Conservation (phyloP, 2,329 filamentous ascomycete genomes). For the Pseudopyrenochaeta lycopersici region DNA sequence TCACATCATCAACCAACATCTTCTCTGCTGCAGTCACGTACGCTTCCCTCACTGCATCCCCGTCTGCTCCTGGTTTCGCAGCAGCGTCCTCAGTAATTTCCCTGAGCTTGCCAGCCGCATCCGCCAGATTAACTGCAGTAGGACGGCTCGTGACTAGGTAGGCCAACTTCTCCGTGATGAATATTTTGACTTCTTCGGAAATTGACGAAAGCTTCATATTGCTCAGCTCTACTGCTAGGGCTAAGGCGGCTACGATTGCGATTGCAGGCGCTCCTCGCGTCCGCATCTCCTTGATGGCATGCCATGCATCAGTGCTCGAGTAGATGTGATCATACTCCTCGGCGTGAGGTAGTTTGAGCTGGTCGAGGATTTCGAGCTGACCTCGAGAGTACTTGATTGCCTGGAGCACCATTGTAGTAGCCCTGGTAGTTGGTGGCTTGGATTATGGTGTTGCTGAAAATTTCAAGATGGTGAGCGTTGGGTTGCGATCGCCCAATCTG, state of each 20-base stretch:
- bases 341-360: conserved; percentile 82
- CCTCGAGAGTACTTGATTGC: conserved; percentile 80
- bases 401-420: conserved; percentile 66
- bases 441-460: conserved; percentile 20
- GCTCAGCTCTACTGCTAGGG: conserved; percentile 84
- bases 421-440: conserved; percentile 10
- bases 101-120: conserved; percentile 83
- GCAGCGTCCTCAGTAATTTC: conserved; percentile 64
- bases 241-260: conserved; percentile 93
- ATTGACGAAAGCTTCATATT: conserved; percentile 62
- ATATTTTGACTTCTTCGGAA: conserved; percentile 69
- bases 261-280: conserved; percentile 88
- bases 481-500: conserved; percentile 24
- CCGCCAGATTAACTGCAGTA: conserved; percentile 92
- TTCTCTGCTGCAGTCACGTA: conserved; percentile 84
- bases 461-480: conserved; percentile 30
- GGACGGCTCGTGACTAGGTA: conserved; percentile 90
- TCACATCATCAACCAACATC: conserved; percentile 86
- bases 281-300: conserved; percentile 84
- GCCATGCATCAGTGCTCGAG: conserved; percentile 78
- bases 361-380: conserved; percentile 79
- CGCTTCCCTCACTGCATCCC: conserved; percentile 67
- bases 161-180: conserved; percentile 79
- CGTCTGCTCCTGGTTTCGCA: conserved; percentile 53
- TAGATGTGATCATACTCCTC: conserved; percentile 79